phyloP scores from a whole-genome alignment of 495 filamentous ascomycete species.

The Symbiotaphrina buchneri region DNA sequence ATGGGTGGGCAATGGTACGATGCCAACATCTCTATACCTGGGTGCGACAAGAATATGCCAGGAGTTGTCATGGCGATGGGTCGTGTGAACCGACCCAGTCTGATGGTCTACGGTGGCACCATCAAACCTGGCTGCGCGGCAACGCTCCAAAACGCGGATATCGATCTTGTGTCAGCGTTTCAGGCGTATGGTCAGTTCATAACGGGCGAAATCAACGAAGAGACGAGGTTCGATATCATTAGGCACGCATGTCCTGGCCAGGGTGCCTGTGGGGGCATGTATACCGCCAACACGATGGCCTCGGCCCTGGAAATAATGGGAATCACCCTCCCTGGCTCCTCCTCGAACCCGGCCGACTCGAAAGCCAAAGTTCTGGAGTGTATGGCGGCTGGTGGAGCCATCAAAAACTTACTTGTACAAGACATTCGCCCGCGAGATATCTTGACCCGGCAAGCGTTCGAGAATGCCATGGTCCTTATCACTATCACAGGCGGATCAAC shows the following conservation, averaged over 20 bases:
- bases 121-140: constrained; percentile 75
- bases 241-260: constrained; percentile 80
- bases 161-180: constrained; percentile 94
- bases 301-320: constrained; percentile 92
- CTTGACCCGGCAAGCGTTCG: constrained; percentile 76
- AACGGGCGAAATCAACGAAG: constrained; percentile 73
- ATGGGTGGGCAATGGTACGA: constrained; percentile 99
- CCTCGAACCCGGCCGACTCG: constrained; percentile 77
- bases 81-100: constrained; percentile 69
- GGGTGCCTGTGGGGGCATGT: constrained; percentile 96
- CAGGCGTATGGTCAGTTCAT: constrained; percentile 95
- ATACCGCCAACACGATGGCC: constrained; percentile 98
- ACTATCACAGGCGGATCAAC: constrained; percentile 93
- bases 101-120: constrained; percentile 95
- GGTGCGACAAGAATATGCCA: constrained; percentile 99
- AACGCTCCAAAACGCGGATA: constrained; percentile 47
- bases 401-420: constrained; percentile 65
- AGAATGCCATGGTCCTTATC: constrained; percentile 89
- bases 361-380: constrained; percentile 74
- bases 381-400: constrained; percentile 58
- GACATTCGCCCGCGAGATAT: constrained; percentile 82
- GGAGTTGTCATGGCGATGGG: constrained; percentile 98
- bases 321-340: constrained; percentile 85
- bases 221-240: constrained; percentile 83
- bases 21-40: constrained; percentile 93